Conservation (phyloP, 2,329 filamentous ascomycete species). For the Paecilomyces variotii region DNA sequence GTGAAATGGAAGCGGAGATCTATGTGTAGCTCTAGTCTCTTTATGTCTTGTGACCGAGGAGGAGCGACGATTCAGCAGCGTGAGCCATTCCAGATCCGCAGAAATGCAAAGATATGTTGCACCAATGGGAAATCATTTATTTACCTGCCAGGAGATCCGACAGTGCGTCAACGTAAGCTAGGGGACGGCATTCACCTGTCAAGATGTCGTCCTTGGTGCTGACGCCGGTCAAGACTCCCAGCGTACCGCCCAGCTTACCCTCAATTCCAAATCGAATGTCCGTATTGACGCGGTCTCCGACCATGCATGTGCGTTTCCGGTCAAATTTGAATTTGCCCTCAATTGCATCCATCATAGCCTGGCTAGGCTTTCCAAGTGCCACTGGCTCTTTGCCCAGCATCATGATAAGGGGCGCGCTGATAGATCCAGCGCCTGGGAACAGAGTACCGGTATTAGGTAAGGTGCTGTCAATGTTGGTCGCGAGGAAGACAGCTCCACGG, state of each 20-base stretch:
- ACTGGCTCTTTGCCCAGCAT: slow-evolving; percentile 63
- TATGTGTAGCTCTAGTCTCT: slow-evolving; percentile 2
- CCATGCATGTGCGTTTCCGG: slow-evolving; percentile 80
- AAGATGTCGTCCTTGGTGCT: slow-evolving; percentile 74
- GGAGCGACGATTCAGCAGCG: background rate
- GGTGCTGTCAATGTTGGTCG: slow-evolving; percentile 88
- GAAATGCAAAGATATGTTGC: background rate
- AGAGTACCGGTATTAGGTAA: slow-evolving; percentile 72
- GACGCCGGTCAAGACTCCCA: slow-evolving; percentile 87
- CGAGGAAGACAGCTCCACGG: slow-evolving; percentile 73
- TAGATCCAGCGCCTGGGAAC: slow-evolving; percentile 85
- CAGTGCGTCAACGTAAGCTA: slow-evolving; percentile 76
- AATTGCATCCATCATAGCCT: slow-evolving; percentile 99
- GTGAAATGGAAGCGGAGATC: background rate
- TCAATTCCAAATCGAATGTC: slow-evolving; percentile 95
- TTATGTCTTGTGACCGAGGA: background rate
- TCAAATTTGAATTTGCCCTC: slow-evolving; percentile 93
- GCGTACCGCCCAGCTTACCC: slow-evolving; percentile 79
- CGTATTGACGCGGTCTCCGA: slow-evolving; percentile 87
- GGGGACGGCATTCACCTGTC: slow-evolving; percentile 64
- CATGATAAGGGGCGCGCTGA: slow-evolving; percentile 67
- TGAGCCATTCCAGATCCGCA: background rate
- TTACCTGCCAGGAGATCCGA: slow-evolving; percentile 57
- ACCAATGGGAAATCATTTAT: background rate
- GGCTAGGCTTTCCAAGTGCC: slow-evolving; percentile 85